Conservation (phyloP, 148 eudicot genomes). For the Fallopia convolvulus region DNA sequence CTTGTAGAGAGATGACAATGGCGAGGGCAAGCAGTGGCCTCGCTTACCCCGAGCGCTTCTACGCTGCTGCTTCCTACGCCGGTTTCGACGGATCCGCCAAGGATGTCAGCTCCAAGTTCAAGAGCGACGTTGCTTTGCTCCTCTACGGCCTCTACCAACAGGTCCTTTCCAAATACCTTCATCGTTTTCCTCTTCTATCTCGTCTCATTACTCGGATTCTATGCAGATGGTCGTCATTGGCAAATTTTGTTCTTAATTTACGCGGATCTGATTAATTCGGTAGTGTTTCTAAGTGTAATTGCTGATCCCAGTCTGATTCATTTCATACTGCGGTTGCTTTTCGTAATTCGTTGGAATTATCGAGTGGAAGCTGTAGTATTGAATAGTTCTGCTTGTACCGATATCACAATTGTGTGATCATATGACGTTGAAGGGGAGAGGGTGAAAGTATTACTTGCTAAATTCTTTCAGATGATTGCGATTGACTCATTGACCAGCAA, state of each 20-base stretch:
- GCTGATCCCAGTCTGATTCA: background rate
- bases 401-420: background rate
- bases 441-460: background rate
- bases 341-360: background rate
- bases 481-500: background rate
- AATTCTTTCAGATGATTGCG: background rate
- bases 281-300: background rate
- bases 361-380: background rate
- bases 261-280: background rate
- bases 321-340: background rate
- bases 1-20: conserved; percentile 45
- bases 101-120: conserved; percentile 58
- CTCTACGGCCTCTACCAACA: conserved; percentile 90
- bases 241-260: background rate
- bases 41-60: conserved; percentile 24
- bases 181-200: background rate
- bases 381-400: background rate
- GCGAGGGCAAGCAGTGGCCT: conserved; percentile 37
- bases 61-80: conserved; percentile 44
- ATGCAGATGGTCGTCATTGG: background rate
- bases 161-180: conserved; percentile 28
- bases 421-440: background rate
- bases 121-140: conserved; percentile 62
- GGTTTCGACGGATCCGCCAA: conserved; percentile 83
- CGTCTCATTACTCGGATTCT: background rate